Base-by-base conservation (phyloP, 495 filamentous ascomycete genomes). In the Oidiodendron maius region DNA sequence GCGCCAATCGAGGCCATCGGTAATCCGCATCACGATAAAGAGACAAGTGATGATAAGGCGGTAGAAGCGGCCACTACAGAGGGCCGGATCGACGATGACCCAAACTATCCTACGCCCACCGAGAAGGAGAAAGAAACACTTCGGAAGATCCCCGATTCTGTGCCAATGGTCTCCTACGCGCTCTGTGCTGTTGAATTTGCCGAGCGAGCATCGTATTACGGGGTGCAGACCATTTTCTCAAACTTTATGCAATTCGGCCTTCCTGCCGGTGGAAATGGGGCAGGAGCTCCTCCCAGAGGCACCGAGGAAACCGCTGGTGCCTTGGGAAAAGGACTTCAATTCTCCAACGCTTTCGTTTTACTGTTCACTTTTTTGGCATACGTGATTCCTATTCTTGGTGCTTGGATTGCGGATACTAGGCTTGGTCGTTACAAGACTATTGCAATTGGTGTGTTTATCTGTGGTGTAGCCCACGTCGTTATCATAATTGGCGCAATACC, bases 391-490 rank as follows among this genome's bases (percentile, higher is more conserved):
- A 69, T 82, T 40, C 69, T 75, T 42, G 78, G 77, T 24, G 78
- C 71, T 2, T 82, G 76, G 76, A 65, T 76, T 48, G 77, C 78
- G 9, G 78, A 82, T 53, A 71, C 72, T 8, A 64, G 75, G 46
- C 66, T 77, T 24, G 78, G 77, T 2, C 69, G 77, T 17, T 83
- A 78, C 62, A 77, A 75, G 48, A 76, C 78, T 50, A 82, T 85
- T 50, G 64, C 69, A 47, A 65, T 77, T 53, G 82, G 81, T 48
- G 74, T 83, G 0, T 40, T 62, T 0, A 64, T 84, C 25, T 83
- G 78, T 51, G 72, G 81, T 42, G 48, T 81, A 34, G 80, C 80
- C 17, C 79, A 83, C 57, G 52, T 83, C 40, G 76, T 84, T 56
- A 75, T 81, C 60, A 72, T 84, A 41, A 65, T 79, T 39, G 77